These are phyloP conservation scores for Cercis canadensis DNA, from an alignment of 306 rosid genomes.

Conservation along the genomic window DNA sequence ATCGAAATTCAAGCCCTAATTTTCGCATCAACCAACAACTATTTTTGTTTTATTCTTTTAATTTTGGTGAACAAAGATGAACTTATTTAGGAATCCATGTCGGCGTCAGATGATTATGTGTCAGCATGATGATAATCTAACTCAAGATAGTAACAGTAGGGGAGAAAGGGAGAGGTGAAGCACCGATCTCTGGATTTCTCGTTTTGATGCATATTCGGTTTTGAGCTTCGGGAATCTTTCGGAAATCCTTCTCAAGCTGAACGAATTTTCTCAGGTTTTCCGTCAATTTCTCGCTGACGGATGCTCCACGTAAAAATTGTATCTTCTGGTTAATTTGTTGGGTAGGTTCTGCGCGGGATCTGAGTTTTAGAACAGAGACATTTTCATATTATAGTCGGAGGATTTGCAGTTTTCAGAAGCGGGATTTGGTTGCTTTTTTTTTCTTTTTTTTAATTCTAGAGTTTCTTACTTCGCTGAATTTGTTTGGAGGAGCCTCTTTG, in stretches of 20 bases:
- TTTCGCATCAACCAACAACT: slow-evolving; percentile 30
- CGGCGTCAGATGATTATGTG: background rate
- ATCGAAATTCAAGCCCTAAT: slow-evolving; percentile 50
- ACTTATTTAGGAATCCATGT: background rate
- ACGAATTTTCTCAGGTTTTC: slow-evolving; percentile 37
- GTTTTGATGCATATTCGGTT: slow-evolving; percentile 33
- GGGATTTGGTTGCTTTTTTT: background rate
- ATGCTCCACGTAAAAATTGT: slow-evolving; percentile 8
- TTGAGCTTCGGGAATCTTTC: slow-evolving; percentile 9
- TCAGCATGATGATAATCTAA: background rate
- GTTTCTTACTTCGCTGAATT: slow-evolving; percentile 33
- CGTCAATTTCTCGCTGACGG: slow-evolving; percentile 22
- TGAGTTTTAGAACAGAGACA: background rate
- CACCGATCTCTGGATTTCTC: background rate
- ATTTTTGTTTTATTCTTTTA: background rate
- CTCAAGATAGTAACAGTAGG: background rate
- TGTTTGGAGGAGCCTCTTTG: slow-evolving; percentile 27
- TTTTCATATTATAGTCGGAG: slow-evolving; percentile 7
- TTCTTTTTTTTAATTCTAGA: slow-evolving; percentile 29
- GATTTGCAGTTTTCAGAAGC: background rate
- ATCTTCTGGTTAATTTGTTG: slow-evolving; percentile 18
- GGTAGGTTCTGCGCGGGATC: too few relatives aligned
- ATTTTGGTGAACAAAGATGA: background rate
- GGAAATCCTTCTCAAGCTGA: slow-evolving; percentile 28
- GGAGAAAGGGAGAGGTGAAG: background rate